Evolutionary conservation across 805 yeast species (phyloP), one percentile per base, ranked within the genome.

Genomic region (Candida ulmi): DNA sequence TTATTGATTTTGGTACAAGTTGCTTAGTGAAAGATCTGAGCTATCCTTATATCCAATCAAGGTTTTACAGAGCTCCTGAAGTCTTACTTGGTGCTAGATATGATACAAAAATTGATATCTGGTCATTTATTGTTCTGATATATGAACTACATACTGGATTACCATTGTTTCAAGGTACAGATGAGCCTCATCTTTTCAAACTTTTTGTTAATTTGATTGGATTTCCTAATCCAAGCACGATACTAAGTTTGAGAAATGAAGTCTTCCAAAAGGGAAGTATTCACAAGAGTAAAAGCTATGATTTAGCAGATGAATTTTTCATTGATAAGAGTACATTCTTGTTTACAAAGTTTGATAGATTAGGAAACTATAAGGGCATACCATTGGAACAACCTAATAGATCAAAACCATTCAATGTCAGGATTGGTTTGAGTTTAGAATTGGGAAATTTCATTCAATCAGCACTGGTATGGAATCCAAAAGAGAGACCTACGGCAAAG

Each of bases 111-210:
- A 88, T 87, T 46, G 96, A 87, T 60, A 82, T 88, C 60, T 87
- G 96, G 96, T 85, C 95, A 11, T 87, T 91, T 7, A 95, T 91
- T 9, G 82, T 93, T 51, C 82, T 87, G 43, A 71, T 88, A 56
- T 93, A 90, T 17, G 96, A 87, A 57, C 80, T 87, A 88, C 79
- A 83, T 51, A 81, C 88, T 1, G 95, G 96, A 13, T 76, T 80
- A 46, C 95, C 95, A 1, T 65, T 87, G 42, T 87, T 87, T 57
- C 90, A 93, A 11, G 95, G 95, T 2, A 72, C 84, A 13, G 78
- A 87, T 33, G 88, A 86, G 59, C 86, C 78, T 24, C 91, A 85
- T 57, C 88, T 88, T 55, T 71, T 86, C 51, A 71, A 75, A 53
- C 73, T 78, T 53, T 83, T 83, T 36, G 83, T 86, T 62, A 73